A percentile compares a stretch with the other conserved stretches of the same genome.
phyloP scores from a whole-genome alignment of 306 rosid species.

The Cajanus cajan region DNA sequence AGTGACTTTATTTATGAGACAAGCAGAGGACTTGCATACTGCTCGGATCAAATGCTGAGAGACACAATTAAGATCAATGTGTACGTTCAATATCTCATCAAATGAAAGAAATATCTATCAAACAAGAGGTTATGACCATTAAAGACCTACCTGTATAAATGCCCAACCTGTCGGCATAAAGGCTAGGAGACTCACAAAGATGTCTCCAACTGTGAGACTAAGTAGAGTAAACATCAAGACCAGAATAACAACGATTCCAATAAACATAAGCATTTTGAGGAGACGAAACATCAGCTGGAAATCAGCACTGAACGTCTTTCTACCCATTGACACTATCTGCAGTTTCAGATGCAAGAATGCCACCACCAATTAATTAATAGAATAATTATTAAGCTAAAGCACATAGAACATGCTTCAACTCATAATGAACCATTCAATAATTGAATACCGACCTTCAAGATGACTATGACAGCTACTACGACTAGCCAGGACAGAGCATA shows the following conservation, averaged over 20 bases:
- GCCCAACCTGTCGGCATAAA: conserved; percentile 98
- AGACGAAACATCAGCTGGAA: conserved; percentile 98
- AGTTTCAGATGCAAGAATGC: conserved; percentile 35
- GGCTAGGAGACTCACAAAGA: conserved; percentile 78
- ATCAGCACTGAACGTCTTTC: conserved; percentile 91
- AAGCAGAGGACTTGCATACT: neutral
- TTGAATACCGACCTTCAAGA: conserved; percentile 67
- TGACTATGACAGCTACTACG: conserved; percentile 69
- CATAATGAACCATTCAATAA: conserved; percentile 17
- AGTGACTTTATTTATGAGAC: neutral
- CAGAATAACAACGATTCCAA: conserved; percentile 57
- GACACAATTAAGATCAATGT: neutral
- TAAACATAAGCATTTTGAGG: conserved; percentile 68
- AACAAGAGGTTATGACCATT: neutral
- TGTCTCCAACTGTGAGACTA: conserved; percentile 69
- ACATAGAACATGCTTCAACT: neutral
- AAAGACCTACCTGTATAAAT: conserved; percentile 61
- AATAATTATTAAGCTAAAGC: conserved; percentile 16
- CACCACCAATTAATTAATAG: conserved; percentile 24
- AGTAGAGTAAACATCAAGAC: conserved; percentile 62
- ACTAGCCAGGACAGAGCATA: conserved; percentile 95
- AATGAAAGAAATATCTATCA: neutral
- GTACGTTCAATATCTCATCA: neutral
- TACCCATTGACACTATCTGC: conserved; percentile 91
- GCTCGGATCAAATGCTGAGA: neutral